Evolutionary conservation across 345 rosid genomes (phyloP), one percentile per base, ranked within the genome.

Genomic region (Bretschneidera sinensis): DNA sequence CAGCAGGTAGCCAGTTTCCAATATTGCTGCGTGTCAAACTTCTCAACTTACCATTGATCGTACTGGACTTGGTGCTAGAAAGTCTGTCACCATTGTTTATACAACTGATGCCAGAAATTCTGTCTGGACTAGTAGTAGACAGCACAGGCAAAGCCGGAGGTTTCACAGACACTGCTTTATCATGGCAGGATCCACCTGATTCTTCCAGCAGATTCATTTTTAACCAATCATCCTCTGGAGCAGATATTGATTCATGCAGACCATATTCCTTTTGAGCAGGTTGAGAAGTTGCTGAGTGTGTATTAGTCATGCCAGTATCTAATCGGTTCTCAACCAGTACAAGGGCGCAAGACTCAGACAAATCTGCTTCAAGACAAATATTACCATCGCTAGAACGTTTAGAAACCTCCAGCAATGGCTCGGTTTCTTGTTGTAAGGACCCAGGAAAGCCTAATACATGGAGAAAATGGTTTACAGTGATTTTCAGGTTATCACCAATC

Each of bases 1-100:
- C 74, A 64, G 68, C 77, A 65, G 78, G 67, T 25, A 31, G 51
- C 91, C 96, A 88, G 18, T 43, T 61, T 48, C 43, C 53, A 57
- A 20, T 21, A 59, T 49, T 62, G 53, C 39, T 24, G 31, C 39
- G 7, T n/a, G 31, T 59, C 48, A 54, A 48, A 50, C 47, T 58
- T n/a, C 21, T 21, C 4, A 16, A 8, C 45, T 55, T 60, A 48
- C 50, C 34, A 2, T 34, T 16, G 18, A 35, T 56, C 54, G 62
- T 60, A 54, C 48, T 45, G 24, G 63, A 48, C 68, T 65, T 48
- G 24, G 18, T 62, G 65, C 60, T 45, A 61, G 69, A 65, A 63
- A 47, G 17, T 43, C 31, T 48, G 54, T 70, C 78, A 33, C 55
- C 56, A 28, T 43, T 54, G 22, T 35, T 48, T 10, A 53, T 10